A percentile compares a stretch with the other conserved stretches of the same genome.
These are phyloP conservation scores for Suhomyces prunicola DNA, from an alignment of 805 yeast genomes.

Conservation along the genomic window DNA sequence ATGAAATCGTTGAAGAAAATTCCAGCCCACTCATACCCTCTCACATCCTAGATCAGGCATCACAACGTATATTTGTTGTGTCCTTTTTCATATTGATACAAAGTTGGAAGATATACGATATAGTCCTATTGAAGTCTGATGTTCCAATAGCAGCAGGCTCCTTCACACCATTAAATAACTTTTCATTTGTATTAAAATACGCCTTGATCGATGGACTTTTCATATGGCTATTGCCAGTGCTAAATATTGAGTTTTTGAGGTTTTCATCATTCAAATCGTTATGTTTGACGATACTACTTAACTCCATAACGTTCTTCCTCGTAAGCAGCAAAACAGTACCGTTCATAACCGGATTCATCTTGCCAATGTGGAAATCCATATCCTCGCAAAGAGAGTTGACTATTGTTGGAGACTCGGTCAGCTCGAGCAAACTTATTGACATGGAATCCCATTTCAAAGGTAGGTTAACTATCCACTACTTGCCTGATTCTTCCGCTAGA, in stretches of 20 bases:
- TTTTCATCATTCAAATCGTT: conserved; percentile 59
- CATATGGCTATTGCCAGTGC: conserved; percentile 65
- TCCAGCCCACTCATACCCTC: conserved; percentile 52
- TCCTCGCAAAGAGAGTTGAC: conserved; percentile 47
- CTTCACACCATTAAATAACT: conserved; percentile 43
- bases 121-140: conserved; percentile 54
- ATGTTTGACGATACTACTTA: conserved; percentile 44
- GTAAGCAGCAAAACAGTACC: conserved; percentile 52
- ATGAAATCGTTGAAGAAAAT: conserved; percentile 5
- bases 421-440: conserved; percentile 36
- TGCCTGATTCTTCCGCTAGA: conserved; percentile 87
- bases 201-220: conserved; percentile 68
- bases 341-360: conserved; percentile 26
- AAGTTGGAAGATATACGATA: conserved; percentile 78
- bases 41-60: conserved; percentile 62
- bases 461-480: conserved; percentile 74
- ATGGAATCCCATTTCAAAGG: conserved; percentile 75
- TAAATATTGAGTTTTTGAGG: conserved; percentile 72
- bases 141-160: conserved; percentile 25
- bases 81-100: conserved; percentile 73
- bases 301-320: conserved; percentile 51
- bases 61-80: conserved; percentile 69
- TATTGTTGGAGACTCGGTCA: conserved; percentile 47
- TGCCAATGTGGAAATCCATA: conserved; percentile 44
- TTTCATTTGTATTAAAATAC: conserved; percentile 67